phyloP scores from a whole-genome alignment of 164 flowering plant genomes.

The Buxus sempervirens region DNA sequence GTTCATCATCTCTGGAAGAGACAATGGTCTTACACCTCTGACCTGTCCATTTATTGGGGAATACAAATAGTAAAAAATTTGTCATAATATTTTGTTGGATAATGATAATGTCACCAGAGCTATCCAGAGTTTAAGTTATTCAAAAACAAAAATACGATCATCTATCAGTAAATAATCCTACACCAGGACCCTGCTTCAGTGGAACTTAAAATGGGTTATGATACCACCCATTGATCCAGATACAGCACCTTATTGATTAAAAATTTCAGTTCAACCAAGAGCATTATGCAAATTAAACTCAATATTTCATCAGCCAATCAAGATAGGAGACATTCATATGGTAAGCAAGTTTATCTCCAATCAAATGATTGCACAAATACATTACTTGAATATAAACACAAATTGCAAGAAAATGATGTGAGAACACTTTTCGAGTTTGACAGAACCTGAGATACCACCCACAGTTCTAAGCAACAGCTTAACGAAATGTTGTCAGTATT shows the following conservation, averaged over 20 bases:
- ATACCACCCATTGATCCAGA: too few relatives aligned
- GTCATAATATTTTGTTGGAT: not conserved
- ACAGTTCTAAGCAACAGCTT: not conserved
- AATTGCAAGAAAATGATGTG: not conserved
- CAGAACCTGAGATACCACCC: not conserved
- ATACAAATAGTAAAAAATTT: not conserved
- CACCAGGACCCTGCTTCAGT: too few relatives aligned
- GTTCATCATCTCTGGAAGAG: conserved; percentile 80
- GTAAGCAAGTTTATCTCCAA: not conserved
- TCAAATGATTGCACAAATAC: too few relatives aligned
- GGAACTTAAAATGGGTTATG: too few relatives aligned
- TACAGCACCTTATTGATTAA: too few relatives aligned
- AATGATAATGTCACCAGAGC: not conserved
- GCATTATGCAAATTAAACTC: not conserved
- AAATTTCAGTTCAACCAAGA: not conserved
- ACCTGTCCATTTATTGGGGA: conserved; percentile 43
- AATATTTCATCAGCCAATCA: not conserved
- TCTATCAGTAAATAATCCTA: too few relatives aligned
- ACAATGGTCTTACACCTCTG: conserved; percentile 83
- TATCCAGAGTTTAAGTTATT: too few relatives aligned
- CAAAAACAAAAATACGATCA: too few relatives aligned
- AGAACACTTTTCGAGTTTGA: too few relatives aligned
- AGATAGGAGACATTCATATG: not conserved
- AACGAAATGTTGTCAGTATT: not conserved
- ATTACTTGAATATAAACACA: not conserved